Base-by-base conservation (phyloP, 2,329 filamentous ascomycete genomes). In the Nothomitra cinnamomea region DNA sequence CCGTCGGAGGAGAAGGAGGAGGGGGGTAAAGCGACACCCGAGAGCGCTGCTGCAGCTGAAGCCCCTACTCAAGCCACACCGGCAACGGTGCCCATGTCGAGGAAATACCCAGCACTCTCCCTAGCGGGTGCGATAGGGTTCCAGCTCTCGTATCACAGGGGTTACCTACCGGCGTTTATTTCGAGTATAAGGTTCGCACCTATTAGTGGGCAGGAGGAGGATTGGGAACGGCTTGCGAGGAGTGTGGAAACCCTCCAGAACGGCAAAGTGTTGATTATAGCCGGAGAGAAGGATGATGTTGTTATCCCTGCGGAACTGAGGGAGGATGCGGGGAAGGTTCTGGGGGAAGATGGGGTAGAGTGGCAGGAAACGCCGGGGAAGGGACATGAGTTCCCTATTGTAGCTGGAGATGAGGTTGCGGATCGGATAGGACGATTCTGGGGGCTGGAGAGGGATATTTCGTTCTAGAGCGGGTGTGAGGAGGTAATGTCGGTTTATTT, bases 351-450 rank as follows among this genome's bases (percentile, higher is more conserved):
- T 4, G 78, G 82, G 54, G 72, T 82, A 2, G 70, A 76, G 54
- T 72, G 81, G 51, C 68, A 72, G 42, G 66, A 76, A 22, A 61
- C 86, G 15, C 71, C 77, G 22, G 81, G 77, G 3, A 32, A 32
- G 28, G 83, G 82, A 0, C 85, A 88, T 62, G 83, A 87, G 61
- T 69, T 87, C 56, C 80, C 79, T 1, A 79, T 86, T 57, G 76
- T 76, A 12, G 74, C 73, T 54, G 77, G 77, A 2, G 67, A 70
- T 8, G 74, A 79, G 53, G 72, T 86, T 54, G 79, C 77, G 1
- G 64, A 70, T n/a, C 65, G 67, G n/a, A 71, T 79, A 40, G 60
- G 64, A 51, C 66, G 67, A 15, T 68, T 70, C 60, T 71, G 69
- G 69, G 41, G 41, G 4, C 13, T 45, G 17, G 13, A 45, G 13